phyloP scores from a whole-genome alignment of 2,329 filamentous ascomycete genomes.

The Hypoxylon rubiginosum region DNA sequence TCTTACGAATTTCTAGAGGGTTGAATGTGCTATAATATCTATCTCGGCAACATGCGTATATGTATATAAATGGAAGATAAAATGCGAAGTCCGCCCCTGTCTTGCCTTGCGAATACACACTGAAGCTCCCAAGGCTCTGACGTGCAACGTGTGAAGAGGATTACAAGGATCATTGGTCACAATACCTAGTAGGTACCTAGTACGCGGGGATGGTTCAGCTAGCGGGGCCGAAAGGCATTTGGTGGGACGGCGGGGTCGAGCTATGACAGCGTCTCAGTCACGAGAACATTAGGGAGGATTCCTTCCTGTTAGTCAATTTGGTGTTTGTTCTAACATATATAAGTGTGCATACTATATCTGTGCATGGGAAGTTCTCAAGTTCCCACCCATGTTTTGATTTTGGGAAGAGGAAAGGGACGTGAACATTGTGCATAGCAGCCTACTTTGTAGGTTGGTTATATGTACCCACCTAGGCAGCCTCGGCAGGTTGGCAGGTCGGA shows the following conservation, averaged over 20 bases:
- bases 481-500: no score
- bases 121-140: slow-evolving; percentile 27
- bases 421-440: background rate
- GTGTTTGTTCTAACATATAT: no score
- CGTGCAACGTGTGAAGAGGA: slow-evolving; percentile 28
- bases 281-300: background rate
- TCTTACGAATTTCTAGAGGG: background rate
- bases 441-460: no score
- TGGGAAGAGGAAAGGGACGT: background rate
- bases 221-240: slow-evolving; percentile 10
- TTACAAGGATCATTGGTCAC: slow-evolving; percentile 23
- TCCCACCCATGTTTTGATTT: no score
- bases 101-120: background rate
- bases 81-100: background rate
- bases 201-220: slow-evolving; percentile 13
- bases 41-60: no score
- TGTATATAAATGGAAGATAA: background rate
- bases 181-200: background rate
- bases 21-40: background rate
- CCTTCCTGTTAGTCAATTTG: no score
- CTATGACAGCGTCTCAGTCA: background rate
- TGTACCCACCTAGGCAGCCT: background rate
- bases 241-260: slow-evolving; percentile 32
- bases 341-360: no score
- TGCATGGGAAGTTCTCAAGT: no score